Conservation (phyloP, 345 rosid species). For the Excoecaria agallocha region DNA sequence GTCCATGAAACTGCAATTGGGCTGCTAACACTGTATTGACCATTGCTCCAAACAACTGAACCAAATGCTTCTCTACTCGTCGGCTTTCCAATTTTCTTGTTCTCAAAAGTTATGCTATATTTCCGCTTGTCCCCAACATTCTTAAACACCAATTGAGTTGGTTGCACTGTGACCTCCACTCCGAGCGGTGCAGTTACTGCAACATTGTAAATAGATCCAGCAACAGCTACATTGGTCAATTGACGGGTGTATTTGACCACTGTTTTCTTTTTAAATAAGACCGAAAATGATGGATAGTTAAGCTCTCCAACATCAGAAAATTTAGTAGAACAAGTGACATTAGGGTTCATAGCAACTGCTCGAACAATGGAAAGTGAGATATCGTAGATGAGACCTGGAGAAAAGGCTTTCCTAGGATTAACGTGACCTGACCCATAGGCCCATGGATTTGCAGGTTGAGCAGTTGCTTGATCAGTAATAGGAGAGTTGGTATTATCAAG, state of each 20-base stretch:
- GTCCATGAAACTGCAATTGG: slow-evolving; percentile 78
- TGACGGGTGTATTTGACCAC: slow-evolving; percentile 65
- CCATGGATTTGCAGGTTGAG: slow-evolving; percentile 52
- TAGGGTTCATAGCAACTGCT: slow-evolving; percentile 54
- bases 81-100: slow-evolving; percentile 43
- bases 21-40: slow-evolving; percentile 60
- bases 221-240: slow-evolving; percentile 77
- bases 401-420: slow-evolving; percentile 68
- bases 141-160: slow-evolving; percentile 44
- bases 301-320: slow-evolving; percentile 67
- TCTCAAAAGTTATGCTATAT: slow-evolving; percentile 59
- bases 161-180: slow-evolving; percentile 56
- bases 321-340: slow-evolving; percentile 46
- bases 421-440: slow-evolving; percentile 84
- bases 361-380: slow-evolving; percentile 50
- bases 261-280: slow-evolving; percentile 57
- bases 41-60: slow-evolving; percentile 66
- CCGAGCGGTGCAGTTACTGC: slow-evolving; percentile 38
- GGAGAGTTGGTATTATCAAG: slow-evolving; percentile 65
- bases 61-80: slow-evolving; percentile 52
- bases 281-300: slow-evolving; percentile 86
- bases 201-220: slow-evolving; percentile 48
- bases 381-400: slow-evolving; percentile 83
- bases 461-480: slow-evolving; percentile 53
- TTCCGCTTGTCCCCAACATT: slow-evolving; percentile 64